Evolutionary conservation across 2,329 filamentous ascomycete species (phyloP), one percentile per base, ranked within the genome.

Genomic region (Xylariaceae sp.): DNA sequence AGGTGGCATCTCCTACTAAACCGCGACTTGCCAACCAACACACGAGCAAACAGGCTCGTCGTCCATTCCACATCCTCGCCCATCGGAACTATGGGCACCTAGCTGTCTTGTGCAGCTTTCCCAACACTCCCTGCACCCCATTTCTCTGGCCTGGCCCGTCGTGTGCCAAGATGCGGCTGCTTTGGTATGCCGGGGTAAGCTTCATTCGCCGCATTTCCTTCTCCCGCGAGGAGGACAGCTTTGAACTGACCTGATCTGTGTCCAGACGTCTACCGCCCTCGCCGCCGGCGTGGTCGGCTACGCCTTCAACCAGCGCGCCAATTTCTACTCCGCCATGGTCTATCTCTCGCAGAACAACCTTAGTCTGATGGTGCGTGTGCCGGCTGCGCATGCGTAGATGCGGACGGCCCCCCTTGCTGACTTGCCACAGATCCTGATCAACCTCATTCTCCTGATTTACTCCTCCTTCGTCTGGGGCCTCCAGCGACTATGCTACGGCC

Each of bases 311-410:
- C 86, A 96, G 64, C 79, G 92, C 45, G 82, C 92, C 44, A 98
- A 98, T 64, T 98, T 96, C 70, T 98, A 98, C 66, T 93, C 90
- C 35, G 89, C 92, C 46, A 92, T 88, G 64, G 92, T 98, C 31
- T 94, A 96, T 63, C 77, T 98, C 32, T 86, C 89, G 25, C 90
- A 96, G 63, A 95, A 88, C 61, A 96, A 92, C 65, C 81, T 93
- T 50, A 96, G 90, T 57, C 68, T 96, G 33, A 84, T 96, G 76
- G 85, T 92, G 60, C 48, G 75, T 13, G 9, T 23, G 31, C 13
- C 18, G 19, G 24, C 35, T 29, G 26, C 22, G 33, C 15, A 37
- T 35, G 32, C 42, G 49, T 31, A 46, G 24, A 12, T 17, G 6
- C 15, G 6, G 24, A 6, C 7, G 12, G 6, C 28, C 35, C 14